phyloP scores from a whole-genome alignment of 768 basidiomycete species.

The Rhizopogon sp. region DNA sequence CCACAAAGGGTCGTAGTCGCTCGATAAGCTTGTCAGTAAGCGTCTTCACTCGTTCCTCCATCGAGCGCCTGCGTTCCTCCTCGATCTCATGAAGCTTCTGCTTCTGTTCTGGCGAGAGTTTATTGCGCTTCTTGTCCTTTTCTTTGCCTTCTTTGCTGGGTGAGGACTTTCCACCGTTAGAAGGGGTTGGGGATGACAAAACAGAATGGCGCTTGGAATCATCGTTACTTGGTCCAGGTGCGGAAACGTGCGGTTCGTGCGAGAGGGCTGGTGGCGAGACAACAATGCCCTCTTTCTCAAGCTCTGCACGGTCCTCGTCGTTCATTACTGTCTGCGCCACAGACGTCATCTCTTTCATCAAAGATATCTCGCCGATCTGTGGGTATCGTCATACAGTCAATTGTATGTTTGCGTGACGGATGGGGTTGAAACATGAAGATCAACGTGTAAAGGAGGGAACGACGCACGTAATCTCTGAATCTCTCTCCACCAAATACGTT shows the following conservation, averaged over 20 bases:
- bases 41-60: constrained; percentile 71
- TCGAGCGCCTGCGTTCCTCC: constrained; percentile 69
- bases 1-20: constrained; percentile 83
- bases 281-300: constrained; percentile 63
- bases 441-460: background rate
- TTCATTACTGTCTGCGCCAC: constrained; percentile 85
- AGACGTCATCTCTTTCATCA: constrained; percentile 91
- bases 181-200: constrained; percentile 11
- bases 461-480: constrained; percentile 81
- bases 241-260: constrained; percentile 7
- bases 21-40: constrained; percentile 80
- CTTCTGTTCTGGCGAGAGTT: constrained; percentile 76
- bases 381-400: background rate
- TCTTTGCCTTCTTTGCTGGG: constrained; percentile 29
- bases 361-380: constrained; percentile 93
- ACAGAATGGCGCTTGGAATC: constrained; percentile 11
- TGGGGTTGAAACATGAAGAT: background rate
- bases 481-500: constrained; percentile 95
- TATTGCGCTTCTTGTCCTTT: constrained; percentile 41
- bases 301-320: constrained; percentile 87
- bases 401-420: background rate
- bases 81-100: constrained; percentile 82
- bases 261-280: constrained; percentile 14
- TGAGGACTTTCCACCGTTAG: constrained; percentile 16
- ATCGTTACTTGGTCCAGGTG: constrained; percentile 13